Base-by-base conservation (phyloP, 177 flowering plant species). In the Vitis hybrid region DNA sequence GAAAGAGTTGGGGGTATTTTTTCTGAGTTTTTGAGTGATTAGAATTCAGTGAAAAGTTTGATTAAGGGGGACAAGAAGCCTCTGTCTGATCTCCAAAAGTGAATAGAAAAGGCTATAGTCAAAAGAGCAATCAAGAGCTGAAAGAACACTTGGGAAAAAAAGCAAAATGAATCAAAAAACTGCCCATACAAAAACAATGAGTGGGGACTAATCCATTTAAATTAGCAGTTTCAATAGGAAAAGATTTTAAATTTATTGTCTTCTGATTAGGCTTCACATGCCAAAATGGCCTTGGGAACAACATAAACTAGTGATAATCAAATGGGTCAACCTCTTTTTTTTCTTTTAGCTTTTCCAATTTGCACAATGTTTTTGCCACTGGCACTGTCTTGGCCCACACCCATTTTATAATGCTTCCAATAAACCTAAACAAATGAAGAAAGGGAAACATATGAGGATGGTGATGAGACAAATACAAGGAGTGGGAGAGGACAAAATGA, bases 231-330 rank as follows among this genome's bases (percentile, higher is more conserved):
- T 70, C 66, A 79, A 77, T 34, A 79, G 56, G 58, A 50, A 15
- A 63, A 63, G 64, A 60, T 62, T 66, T 71, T 52, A 23, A 72
- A 64, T 74, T 70, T 52, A 52, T 60, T 5, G 56, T 63, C 60
- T 55, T 67, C 66, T 77, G 65, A 77, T 75, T 56, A 65, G 70
- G 21, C 52, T 60, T 69, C 74, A 75, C 78, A 75, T 76, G 73
- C 72, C 62, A 56, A 56, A 64, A 74, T 79, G 82, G 77, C 86
- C 67, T 88, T 84, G 92, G 88, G 79, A 88, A 85, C 82, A 64
- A 55, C 85, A 81, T 74, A 76, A 74, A 71, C 67, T 71, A 73
- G 73, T 76, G 60, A 71, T 66, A 76, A 76, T 69, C 60, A 81
- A 82, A 74, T 72, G 67, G 82, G 85, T 82, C 82, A 78, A 75